phyloP scores from a whole-genome alignment of 129 eudicot species.

The Glebionis coronaria region DNA sequence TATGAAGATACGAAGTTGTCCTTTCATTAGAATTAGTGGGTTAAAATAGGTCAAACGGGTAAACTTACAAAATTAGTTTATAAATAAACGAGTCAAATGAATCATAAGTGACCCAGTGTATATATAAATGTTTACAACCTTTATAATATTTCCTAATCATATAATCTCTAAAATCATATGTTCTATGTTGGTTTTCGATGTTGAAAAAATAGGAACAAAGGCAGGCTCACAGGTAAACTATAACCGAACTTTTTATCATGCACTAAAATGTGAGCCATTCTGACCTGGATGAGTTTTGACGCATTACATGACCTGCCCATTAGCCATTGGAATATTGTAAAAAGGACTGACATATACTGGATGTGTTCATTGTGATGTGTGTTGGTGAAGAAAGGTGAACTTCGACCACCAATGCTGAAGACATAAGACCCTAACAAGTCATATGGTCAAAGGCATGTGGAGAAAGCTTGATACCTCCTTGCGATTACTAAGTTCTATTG shows the following conservation, averaged over 20 bases:
- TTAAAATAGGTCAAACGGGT: not conserved
- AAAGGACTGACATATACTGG: not conserved
- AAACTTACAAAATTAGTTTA: not conserved
- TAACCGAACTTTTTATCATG: not conserved
- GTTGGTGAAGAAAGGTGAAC: constrained; percentile 90
- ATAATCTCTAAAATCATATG: not conserved
- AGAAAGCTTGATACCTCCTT: constrained; percentile 48
- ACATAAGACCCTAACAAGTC: constrained; percentile 99
- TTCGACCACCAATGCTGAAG: constrained; percentile 98
- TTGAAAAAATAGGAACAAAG: not conserved
- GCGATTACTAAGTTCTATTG: not conserved
- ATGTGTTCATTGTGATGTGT: constrained; percentile 7
- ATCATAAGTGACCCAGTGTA: not conserved
- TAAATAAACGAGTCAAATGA: not conserved
- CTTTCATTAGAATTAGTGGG: too few species aligned
- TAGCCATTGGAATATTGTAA: not conserved
- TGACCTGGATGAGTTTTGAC: too few species aligned
- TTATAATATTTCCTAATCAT: too few species aligned
- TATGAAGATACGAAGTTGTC: too few species aligned
- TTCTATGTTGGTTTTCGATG: not conserved
- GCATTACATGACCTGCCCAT: not conserved
- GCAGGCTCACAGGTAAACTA: not conserved
- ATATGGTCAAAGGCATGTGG: constrained; percentile 95
- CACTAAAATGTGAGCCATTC: too few species aligned
- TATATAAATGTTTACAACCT: too few species aligned